Base-by-base conservation (phyloP, 1,284 basidiomycete genomes). In the Hypsizygus ulmarius region DNA sequence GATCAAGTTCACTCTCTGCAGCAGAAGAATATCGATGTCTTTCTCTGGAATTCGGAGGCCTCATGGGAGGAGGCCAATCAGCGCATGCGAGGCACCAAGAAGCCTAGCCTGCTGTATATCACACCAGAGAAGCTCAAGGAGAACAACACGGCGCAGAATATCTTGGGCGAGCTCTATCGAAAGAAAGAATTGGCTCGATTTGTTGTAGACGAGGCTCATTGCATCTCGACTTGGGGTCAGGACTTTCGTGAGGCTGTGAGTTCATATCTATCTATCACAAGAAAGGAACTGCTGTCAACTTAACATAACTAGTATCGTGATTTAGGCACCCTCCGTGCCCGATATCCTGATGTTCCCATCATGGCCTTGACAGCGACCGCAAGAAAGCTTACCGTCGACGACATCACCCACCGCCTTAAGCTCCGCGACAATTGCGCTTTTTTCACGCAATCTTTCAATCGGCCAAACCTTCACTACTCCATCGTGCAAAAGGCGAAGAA, bases 321-420 rank as follows among this genome's bases (percentile, higher is more conserved):
- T 25, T 72, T 99, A 19, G 80, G 81, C 12, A 64, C 74, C 10
- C 73, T 98, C 34, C 85, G 93, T 27, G 66, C 75, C 15, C 76
- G 80, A 9, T 98, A 84, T 66, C 89, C 90, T 0, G 64, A 72
- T 2, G 78, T 95, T 1, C 96, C 96, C 0, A 87, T 99, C 61
- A 97, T 97, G 82, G 97, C 96, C 0, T 76, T 99, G 39, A 98
- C 97, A 0, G 97, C 94, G 1, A 98, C 96, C 0, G 97, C 95
- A 0, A 92, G 89, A 53, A 72, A 77, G 39, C 75, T 84, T 43
- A 88, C 89, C 2, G 79, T 87, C 50, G 72, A 81, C 27, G 94
- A 98, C 63, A 90, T 99, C 62, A 79, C 89, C 49, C 64, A 71
- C 8, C 79, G 79, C 15, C 79, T 98, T 8, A 69, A 76, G n/a